These are phyloP conservation scores for Alternaria longipes DNA, from an alignment of 2,329 filamentous ascomycete genomes.

Conservation along the genomic window DNA sequence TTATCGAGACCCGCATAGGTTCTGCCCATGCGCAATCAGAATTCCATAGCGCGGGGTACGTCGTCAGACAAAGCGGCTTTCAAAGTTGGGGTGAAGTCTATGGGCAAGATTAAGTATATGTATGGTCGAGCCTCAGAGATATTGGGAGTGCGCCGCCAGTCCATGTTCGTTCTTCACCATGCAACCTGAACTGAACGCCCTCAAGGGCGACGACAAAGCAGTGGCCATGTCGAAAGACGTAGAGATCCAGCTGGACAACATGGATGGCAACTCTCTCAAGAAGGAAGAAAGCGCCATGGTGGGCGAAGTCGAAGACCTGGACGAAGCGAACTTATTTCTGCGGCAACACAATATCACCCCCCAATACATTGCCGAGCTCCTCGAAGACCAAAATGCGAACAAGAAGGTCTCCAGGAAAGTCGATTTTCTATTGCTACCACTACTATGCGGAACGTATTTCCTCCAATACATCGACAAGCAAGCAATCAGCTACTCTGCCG, in stretches of 20 bases:
- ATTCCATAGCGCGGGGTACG: background rate
- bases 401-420: constrained; percentile 56
- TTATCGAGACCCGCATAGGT: constrained; percentile 4
- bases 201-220: background rate
- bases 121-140: background rate
- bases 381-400: constrained; percentile 54
- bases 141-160: no score
- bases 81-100: background rate
- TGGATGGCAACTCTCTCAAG: constrained; percentile 3
- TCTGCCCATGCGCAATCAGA: background rate
- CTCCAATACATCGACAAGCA: constrained; percentile 68
- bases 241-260: background rate
- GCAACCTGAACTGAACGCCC: background rate
- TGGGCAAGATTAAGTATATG: background rate
- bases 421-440: constrained; percentile 61
- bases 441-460: constrained; percentile 61
- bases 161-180: background rate
- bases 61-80: background rate
- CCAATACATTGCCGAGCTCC: constrained; percentile 55
- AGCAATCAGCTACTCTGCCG: constrained; percentile 63
- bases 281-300: background rate
- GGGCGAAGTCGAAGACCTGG: constrained; percentile 53
- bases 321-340: constrained; percentile 61
- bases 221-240: background rate
- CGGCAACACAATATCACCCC: constrained; percentile 58